phyloP scores from a whole-genome alignment of 202 grass and related monocot species.

The Carex arenaria region DNA sequence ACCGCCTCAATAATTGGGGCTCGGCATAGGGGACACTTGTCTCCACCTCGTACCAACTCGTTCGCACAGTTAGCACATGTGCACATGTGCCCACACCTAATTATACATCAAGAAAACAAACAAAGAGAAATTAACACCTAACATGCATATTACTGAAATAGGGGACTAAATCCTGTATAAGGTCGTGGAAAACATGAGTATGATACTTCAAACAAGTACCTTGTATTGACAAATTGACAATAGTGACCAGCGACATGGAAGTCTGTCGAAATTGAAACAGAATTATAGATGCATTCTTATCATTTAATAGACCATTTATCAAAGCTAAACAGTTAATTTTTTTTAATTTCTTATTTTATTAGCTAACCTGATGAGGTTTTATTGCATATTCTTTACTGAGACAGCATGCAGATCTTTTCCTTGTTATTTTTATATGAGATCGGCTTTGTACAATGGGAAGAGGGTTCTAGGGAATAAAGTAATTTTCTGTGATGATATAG shows the following conservation, averaged over 20 bases:
- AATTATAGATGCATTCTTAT: neutral
- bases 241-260: neutral
- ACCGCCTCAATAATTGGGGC: constrained; percentile 92
- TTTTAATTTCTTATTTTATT: too few species aligned
- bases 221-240: neutral
- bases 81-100: constrained; percentile 98
- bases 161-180: neutral
- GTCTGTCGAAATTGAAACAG: neutral
- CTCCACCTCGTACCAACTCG: constrained; percentile 59
- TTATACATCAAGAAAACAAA: constrained; percentile 3
- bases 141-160: constrained; percentile 1
- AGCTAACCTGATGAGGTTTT: neutral
- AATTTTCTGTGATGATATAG: neutral
- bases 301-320: neutral
- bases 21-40: constrained; percentile 80
- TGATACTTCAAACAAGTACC: neutral
- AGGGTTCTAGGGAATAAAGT: neutral
- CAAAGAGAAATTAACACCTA: neutral
- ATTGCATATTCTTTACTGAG: neutral
- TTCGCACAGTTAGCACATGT: constrained; percentile 81
- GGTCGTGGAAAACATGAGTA: neutral
- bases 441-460: neutral
- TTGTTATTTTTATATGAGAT: neutral
- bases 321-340: neutral
- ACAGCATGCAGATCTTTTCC: neutral